Evolutionary conservation across 2,329 filamentous ascomycete genomes (phyloP), one percentile per base, ranked within the genome.

Genomic region (Trichoderma sp.): DNA sequence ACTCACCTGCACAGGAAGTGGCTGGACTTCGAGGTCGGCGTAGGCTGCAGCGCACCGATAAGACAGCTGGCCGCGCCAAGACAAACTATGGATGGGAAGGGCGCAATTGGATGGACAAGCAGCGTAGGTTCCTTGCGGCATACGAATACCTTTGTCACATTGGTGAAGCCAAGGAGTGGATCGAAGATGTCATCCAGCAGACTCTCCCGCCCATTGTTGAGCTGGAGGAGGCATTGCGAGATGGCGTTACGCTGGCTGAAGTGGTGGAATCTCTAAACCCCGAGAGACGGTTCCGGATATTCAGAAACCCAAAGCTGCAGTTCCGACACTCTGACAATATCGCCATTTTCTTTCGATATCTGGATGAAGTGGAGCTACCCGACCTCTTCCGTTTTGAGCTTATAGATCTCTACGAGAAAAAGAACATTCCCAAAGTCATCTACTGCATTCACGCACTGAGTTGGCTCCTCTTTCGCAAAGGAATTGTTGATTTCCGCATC

Each of bases 81-180:
- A 83, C 81, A 6, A 87, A 85, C 31, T 94, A 93, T 78, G 90
- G 91, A 66, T 97, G 95, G 93, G 91, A 94, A 77, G 92, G 92
- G 24, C 91, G 94, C 67, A 97, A 96, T 82, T 99, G 97, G 97
- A 99, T 99, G 96, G 97, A 99, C 83, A 97, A 97, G 82, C 96
- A 99, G 83, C 91, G 97, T 31, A 96, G 98, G 83, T 98, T 98
- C 81, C 86, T 99, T 71, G 94, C 97, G 84, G 97, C 97, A 7
- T 99, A 99, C 82, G 97, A 99, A 83, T 99, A 99, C 83, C 92
- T 99, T 50, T 99, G 97, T 83, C 97, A 99, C 82, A 98, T 99
- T 78, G 97, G 97, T 83, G 97, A 99, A 86, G 97, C 97, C 27
- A 98, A 98, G 83, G 96, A 98, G 84, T 99, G 97, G 97, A 98